These are phyloP conservation scores for Fusarium longipes DNA, from an alignment of 2,329 filamentous ascomycete genomes.

Conservation along the genomic window DNA sequence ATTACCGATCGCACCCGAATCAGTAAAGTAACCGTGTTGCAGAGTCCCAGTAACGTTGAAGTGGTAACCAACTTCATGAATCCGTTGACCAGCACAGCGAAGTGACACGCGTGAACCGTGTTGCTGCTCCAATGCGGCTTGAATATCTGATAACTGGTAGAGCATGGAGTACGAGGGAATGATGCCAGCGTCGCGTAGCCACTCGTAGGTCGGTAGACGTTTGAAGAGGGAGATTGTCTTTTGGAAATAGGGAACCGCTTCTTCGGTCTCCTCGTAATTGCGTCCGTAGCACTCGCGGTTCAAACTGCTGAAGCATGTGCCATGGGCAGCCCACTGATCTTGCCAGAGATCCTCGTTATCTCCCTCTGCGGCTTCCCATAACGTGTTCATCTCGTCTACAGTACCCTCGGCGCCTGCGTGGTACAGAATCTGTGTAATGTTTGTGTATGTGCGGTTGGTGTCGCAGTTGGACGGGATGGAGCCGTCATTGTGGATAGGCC, in stretches of 20 bases:
- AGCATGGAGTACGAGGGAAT: slow-evolving; percentile 19
- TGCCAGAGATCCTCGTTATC: slow-evolving; percentile 20
- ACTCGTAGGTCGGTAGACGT: slow-evolving; percentile 11
- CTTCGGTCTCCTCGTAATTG: slow-evolving; percentile 13
- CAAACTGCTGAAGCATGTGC: slow-evolving; percentile 23
- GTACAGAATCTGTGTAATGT: slow-evolving; percentile 25
- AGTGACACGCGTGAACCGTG: slow-evolving; percentile 24
- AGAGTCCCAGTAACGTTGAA: slow-evolving; percentile 25
- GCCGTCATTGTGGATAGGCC: slow-evolving; percentile 11
- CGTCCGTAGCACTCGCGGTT: slow-evolving; percentile 15
- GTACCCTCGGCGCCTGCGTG: slow-evolving; percentile 9
- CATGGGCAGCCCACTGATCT: slow-evolving; percentile 13
- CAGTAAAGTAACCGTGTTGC: slow-evolving; percentile 8
- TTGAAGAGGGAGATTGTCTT: slow-evolving; percentile 18
- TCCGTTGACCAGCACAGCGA: slow-evolving; percentile 6
- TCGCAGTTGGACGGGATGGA: slow-evolving; percentile 18
- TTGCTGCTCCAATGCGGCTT: slow-evolving; percentile 3
- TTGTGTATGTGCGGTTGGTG: slow-evolving; percentile 29
- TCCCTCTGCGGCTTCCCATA: slow-evolving; percentile 4
- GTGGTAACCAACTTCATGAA: slow-evolving; percentile 17
- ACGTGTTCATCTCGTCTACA: slow-evolving; percentile 4
- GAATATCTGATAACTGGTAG: slow-evolving; percentile 18
- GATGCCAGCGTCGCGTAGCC: slow-evolving; percentile 21
- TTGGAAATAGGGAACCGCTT: slow-evolving; percentile 23
- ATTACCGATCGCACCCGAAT: not conserved